These are phyloP conservation scores for Colletotrichum tabaci DNA, from an alignment of 2,329 filamentous ascomycete genomes.

Conservation along the genomic window DNA sequence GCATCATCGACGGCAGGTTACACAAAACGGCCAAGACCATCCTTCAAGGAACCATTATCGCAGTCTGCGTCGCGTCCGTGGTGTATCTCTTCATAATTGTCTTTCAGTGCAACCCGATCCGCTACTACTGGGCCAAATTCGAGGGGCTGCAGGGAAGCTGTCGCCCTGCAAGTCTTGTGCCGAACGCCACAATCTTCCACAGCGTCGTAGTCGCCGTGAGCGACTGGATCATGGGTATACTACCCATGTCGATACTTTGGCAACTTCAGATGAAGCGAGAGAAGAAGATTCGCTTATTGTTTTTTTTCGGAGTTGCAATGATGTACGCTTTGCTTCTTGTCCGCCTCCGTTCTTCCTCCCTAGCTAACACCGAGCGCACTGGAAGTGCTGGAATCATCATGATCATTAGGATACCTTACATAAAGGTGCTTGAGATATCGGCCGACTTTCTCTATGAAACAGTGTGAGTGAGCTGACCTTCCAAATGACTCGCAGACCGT, in stretches of 20 bases:
- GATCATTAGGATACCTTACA: constrained; percentile 53
- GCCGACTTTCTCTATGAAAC: constrained; percentile 50
- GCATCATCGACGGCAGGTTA: constrained; percentile 54
- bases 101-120: constrained; percentile 64
- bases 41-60: constrained; percentile 45
- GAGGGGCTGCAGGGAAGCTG: constrained; percentile 55
- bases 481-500: not conserved
- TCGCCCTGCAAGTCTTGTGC: constrained; percentile 55
- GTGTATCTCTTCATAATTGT: constrained; percentile 62
- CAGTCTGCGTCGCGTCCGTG: constrained; percentile 54
- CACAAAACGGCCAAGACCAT: constrained; percentile 43
- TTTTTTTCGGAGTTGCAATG: constrained; percentile 64
- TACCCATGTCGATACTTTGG: constrained; percentile 67
- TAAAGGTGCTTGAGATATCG: constrained; percentile 47
- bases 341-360: not conserved
- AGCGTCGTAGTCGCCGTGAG: constrained; percentile 59
- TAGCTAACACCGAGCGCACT: constrained; percentile 11
- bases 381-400: constrained; percentile 55
- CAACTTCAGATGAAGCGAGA: constrained; percentile 61
- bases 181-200: constrained; percentile 61
- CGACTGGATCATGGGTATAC: constrained; percentile 63
- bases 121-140: constrained; percentile 63
- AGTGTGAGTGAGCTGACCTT: constrained; percentile 45
- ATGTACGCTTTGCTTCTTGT: constrained; percentile 53
- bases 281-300: constrained; percentile 61